phyloP scores from a whole-genome alignment of 805 yeast species.

The Suhomyces sp. region DNA sequence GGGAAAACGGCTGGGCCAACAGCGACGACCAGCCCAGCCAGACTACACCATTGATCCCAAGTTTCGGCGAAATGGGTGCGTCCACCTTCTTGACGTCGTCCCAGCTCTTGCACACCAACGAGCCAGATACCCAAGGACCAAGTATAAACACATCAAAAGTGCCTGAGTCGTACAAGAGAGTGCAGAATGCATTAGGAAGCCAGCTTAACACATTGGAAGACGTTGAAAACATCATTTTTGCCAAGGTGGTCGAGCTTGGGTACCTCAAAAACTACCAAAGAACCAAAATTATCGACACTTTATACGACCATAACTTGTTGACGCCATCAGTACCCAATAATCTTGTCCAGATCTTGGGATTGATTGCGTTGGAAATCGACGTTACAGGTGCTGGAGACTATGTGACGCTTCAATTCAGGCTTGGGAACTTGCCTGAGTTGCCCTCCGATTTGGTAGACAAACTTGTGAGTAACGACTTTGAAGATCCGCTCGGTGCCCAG shows the following conservation, averaged over 20 bases:
- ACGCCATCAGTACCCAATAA: constrained; percentile 28
- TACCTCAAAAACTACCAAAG: constrained; percentile 30
- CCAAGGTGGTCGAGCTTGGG: constrained; percentile 24
- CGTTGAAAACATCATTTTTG: constrained; percentile 27
- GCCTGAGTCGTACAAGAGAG: constrained; percentile 29
- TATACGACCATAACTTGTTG: constrained; percentile 34
- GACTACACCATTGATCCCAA: constrained; percentile 3
- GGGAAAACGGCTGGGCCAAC: constrained; percentile 40
- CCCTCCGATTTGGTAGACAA: constrained; percentile 18
- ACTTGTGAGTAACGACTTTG: constrained; percentile 1
- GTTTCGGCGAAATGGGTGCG: neutral
- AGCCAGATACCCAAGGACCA: neutral
- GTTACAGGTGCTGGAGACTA: constrained; percentile 41
- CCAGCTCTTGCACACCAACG: constrained; percentile 11
- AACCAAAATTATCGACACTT: constrained; percentile 29
- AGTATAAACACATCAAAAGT: constrained; percentile 10
- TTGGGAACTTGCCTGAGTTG: constrained; percentile 34
- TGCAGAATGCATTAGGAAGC: constrained; percentile 17
- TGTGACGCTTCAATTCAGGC: constrained; percentile 39
- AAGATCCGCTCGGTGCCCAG: constrained; percentile 29
- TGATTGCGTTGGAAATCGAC: constrained; percentile 42
- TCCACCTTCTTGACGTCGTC: constrained; percentile 24
- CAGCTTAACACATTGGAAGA: constrained; percentile 22
- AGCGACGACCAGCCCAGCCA: constrained; percentile 9
- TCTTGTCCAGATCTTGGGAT: constrained; percentile 36